Evolutionary conservation across 2,329 filamentous ascomycete species (phyloP), one percentile per base, ranked within the genome.

Genomic region (Ceratocystis destructans): DNA sequence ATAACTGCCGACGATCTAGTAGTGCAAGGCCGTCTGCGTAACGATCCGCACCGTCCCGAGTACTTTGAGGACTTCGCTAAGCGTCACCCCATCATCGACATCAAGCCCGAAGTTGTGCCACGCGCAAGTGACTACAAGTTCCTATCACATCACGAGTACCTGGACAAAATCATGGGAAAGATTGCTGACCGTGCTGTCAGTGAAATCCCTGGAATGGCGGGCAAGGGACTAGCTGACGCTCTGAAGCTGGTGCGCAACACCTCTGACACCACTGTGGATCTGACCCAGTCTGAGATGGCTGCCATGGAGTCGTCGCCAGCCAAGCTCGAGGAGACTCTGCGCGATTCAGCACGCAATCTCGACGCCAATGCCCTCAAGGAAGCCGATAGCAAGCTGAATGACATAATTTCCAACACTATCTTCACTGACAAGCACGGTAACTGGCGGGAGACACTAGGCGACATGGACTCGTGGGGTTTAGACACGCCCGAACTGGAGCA

Each of bases 31-130:
- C 81, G 84, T 55, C 75, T 89, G 71, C 86, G 90, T 69, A 81
- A 79, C 65, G 91, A 96, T 73, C 82, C 85, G 7, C 88, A 89
- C 79, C 79, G 80, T 64, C 78, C 92, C 62, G 79, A 83, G 69
- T 94, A 96, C 75, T 77, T 93, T 66, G 91, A 96, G 74, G 90
- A 96, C 75, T 88, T 96, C 72, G 84, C 87, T 68, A 82, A 82
- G 67, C 82, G 93, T 69, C 84, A 90, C 72, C 89, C 90, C 64
- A 80, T 89, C 62, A 82, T 94, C 68, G 93, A 97, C 77, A 83
- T 87, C 73, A 84, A 79, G 74, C 82, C 77, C 70, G 79, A 76
- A 67, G 77, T 72, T 75, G 61, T 75, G 76, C 73, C 76, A 74
- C 71, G 80, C 79, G 72, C 83, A 65, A 77, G 79, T 63, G 80